phyloP scores from a whole-genome alignment of 108 stramenopile species.

The Phaeodactylum tricornutum region DNA sequence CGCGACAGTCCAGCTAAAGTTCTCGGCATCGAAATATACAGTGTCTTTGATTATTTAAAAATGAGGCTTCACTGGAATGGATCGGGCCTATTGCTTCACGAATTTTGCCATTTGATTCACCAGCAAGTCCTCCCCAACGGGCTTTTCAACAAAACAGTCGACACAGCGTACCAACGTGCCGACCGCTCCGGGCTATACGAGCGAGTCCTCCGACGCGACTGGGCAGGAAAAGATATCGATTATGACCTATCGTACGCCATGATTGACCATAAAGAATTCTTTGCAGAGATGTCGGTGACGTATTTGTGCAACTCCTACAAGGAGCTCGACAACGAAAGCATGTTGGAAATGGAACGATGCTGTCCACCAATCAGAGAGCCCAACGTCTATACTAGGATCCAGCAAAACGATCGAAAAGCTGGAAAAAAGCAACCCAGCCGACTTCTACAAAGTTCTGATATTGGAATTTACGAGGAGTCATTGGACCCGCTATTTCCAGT shows the following conservation, averaged over 20 bases:
- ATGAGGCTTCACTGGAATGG: slow-evolving; percentile 81
- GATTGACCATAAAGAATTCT: slow-evolving; percentile 76
- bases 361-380: slow-evolving; percentile 65
- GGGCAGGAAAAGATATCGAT: slow-evolving; percentile 52
- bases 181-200: slow-evolving; percentile 41
- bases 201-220: slow-evolving; percentile 55
- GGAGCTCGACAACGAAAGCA: slow-evolving; percentile 32
- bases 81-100: slow-evolving; percentile 70
- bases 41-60: slow-evolving; percentile 44
- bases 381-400: slow-evolving; percentile 29
- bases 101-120: slow-evolving; percentile 78
- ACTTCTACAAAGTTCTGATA: not conserved
- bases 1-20: slow-evolving; percentile 56
- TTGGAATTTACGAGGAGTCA: not conserved
- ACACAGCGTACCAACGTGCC: slow-evolving; percentile 27
- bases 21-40: slow-evolving; percentile 69
- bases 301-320: slow-evolving; percentile 53
- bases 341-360: slow-evolving; percentile 26
- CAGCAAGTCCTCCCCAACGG: slow-evolving; percentile 55
- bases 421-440: not conserved
- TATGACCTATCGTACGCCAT: slow-evolving; percentile 63
- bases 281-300: slow-evolving; percentile 75
- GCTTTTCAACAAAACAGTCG: slow-evolving; percentile 5
- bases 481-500: not conserved
- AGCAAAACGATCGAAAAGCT: not conserved